Base-by-base conservation (phyloP, 306 rosid species). In the Lathyrus aphaca region DNA sequence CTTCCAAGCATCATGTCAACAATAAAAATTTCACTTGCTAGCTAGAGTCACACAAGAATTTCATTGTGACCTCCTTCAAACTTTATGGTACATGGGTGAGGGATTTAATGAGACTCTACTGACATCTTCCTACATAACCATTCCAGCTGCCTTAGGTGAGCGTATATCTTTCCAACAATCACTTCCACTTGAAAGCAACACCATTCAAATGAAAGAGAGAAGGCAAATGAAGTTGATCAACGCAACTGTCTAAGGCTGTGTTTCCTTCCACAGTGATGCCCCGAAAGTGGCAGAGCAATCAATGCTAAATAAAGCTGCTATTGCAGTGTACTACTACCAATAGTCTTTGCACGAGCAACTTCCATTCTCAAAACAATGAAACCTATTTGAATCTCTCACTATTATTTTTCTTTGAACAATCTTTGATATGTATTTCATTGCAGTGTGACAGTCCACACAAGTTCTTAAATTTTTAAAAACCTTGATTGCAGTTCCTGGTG, bases 381-480 rank as follows among this genome's bases (percentile, higher is more conserved):
- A 86, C 54, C 92, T 76, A 81, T 83, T 86, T 63, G 90, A 89
- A 75, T 86, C 88, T 82, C 88, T 75, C 45, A 86, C 76, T 8
- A 78, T 59, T 40, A 86, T 79, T 82, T 76, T 83, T 45, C 87
- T 86, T 30, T 68, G 35, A 10, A 71, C 75, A 66, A 80, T 83
- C 74, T 79, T 83, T 5, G 88, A 85, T 61, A 81, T 83, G 68
- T 67, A 85, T 63, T 89, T 85, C 66, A 86, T 83, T 3, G 87
- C 87, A 10, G 55, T 87, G 67, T 86, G 92, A 54, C 88, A 86
- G 30, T 89, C 96, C 3, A 86, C 88, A 73, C 90, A 83, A 67
- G 90, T 89, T 74, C 87, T 85, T 54, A 89, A 81, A 55, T 85
- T 89, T 80, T 89, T 89, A 63, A 74, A 89, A 57, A 82, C 82